Conservation (phyloP, 306 rosid genomes). For the Senna siamea region DNA sequence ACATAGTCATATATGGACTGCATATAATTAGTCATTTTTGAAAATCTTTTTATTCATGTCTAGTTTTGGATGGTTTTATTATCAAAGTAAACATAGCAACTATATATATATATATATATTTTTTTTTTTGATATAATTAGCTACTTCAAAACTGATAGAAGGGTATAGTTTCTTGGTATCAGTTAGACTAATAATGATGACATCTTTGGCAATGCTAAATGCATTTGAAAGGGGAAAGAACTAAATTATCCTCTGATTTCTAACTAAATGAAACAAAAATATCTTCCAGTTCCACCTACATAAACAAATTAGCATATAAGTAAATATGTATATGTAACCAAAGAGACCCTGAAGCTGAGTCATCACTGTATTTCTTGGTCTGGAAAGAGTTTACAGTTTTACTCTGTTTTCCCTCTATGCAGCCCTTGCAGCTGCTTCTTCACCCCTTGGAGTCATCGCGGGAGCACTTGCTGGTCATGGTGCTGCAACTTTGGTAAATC, state of each 20-base stretch:
- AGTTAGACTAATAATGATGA: background rate
- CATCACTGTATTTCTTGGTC: constrained; percentile 18
- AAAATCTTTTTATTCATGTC: constrained; percentile 7
- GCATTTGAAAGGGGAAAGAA: constrained; percentile 21
- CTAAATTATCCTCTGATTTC: background rate
- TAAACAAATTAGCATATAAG: constrained; percentile 17
- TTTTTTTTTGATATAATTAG: background rate
- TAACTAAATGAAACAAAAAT: background rate
- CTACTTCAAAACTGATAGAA: background rate
- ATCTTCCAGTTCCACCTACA: constrained; percentile 8
- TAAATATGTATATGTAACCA: constrained; percentile 20
- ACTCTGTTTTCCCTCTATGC: constrained; percentile 37
- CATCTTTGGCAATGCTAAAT: background rate
- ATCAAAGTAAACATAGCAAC: background rate
- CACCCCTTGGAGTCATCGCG: constrained; percentile 93
- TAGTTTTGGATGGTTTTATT: constrained; percentile 18
- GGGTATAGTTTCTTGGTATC: background rate
- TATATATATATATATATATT: background rate
- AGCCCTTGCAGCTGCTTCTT: constrained; percentile 99
- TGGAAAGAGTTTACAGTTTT: background rate
- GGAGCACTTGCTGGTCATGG: constrained; percentile 97
- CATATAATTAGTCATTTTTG: background rate
- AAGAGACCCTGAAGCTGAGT: constrained; percentile 27
- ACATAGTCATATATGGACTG: constrained; percentile 5
- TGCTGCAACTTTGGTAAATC: constrained; percentile 84